These are phyloP conservation scores for Lonicera japonica DNA, from an alignment of 129 eudicot genomes.

Conservation along the genomic window DNA sequence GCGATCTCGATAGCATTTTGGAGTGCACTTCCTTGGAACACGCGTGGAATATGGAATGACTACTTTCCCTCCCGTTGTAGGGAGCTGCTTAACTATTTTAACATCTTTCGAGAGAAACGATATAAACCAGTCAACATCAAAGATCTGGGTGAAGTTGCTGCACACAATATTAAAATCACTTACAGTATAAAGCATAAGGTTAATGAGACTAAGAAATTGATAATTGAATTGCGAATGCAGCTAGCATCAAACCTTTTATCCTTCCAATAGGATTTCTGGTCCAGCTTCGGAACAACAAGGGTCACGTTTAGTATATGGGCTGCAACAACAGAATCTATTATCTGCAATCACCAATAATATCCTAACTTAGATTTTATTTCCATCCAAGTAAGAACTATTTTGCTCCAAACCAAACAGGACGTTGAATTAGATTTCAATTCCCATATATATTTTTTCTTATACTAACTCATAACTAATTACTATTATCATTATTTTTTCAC, in stretches of 20 bases:
- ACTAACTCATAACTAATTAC: not conserved
- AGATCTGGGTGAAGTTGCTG: slow-evolving; percentile 74
- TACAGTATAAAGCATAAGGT: not conserved
- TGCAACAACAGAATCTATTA: slow-evolving; percentile 72
- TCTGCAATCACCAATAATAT: slow-evolving; percentile 43
- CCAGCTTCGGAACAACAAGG: slow-evolving; percentile 64
- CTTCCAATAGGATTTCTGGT: slow-evolving; percentile 69
- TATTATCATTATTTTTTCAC: not conserved
- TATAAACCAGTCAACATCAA: slow-evolving; percentile 62
- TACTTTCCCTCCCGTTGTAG: slow-evolving; percentile 33
- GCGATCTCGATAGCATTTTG: slow-evolving; percentile 47
- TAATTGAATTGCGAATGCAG: not conserved
- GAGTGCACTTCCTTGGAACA: slow-evolving; percentile 69
- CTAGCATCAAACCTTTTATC: slow-evolving; percentile 59
- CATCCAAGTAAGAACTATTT: not conserved
- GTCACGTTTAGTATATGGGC: slow-evolving; percentile 72
- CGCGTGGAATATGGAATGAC: slow-evolving; percentile 39
- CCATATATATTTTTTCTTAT: no score
- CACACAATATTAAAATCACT: slow-evolving; percentile 14
- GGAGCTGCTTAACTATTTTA: slow-evolving; percentile 48
- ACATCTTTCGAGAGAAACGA: slow-evolving; percentile 54
- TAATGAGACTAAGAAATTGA: not conserved
- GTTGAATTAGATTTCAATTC: not conserved
- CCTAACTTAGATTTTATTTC: not conserved
- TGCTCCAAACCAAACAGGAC: not conserved